These are phyloP conservation scores for Fusarium bactridioides DNA, from an alignment of 2,329 filamentous ascomycete species.

Conservation along the genomic window DNA sequence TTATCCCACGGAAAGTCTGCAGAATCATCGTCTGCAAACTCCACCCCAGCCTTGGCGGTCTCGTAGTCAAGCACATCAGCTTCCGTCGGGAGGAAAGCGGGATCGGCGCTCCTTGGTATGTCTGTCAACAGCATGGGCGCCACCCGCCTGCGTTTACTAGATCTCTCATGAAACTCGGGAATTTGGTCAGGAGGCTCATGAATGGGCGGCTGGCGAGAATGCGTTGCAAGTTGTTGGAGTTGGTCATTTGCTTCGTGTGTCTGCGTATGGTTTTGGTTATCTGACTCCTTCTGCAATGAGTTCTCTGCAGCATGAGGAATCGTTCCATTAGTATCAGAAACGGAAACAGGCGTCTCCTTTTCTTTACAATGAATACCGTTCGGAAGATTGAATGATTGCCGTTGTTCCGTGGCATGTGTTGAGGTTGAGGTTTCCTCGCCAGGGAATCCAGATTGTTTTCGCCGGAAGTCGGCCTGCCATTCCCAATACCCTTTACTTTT, in stretches of 20 bases:
- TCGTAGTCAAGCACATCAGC: conserved; percentile 26
- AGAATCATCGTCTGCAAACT: background rate
- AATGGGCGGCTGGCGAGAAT: background rate
- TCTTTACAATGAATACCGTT: background rate
- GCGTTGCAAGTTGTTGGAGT: background rate
- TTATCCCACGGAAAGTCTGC: conserved; percentile 35
- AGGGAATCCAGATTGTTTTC: conserved; percentile 22
- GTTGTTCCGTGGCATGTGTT: background rate
- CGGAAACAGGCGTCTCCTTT: background rate
- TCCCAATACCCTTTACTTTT: conserved; percentile 58
- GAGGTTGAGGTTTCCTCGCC: conserved; percentile 10
- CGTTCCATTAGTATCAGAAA: background rate
- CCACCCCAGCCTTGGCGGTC: background rate
- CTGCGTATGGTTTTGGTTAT: background rate
- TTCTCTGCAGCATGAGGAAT: background rate
- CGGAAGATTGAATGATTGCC: background rate
- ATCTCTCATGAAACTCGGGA: conserved; percentile 7
- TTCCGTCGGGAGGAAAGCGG: conserved; percentile 39
- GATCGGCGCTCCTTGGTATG: conserved; percentile 18
- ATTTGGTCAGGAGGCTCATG: background rate
- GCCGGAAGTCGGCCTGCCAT: conserved; percentile 41
- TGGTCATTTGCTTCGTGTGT: background rate
- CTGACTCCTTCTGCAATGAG: background rate
- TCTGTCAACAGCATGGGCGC: conserved; percentile 38
- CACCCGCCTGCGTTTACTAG: conserved; percentile 41